Base-by-base conservation (phyloP, 768 basidiomycete species). In the Sutorius australiensis region DNA sequence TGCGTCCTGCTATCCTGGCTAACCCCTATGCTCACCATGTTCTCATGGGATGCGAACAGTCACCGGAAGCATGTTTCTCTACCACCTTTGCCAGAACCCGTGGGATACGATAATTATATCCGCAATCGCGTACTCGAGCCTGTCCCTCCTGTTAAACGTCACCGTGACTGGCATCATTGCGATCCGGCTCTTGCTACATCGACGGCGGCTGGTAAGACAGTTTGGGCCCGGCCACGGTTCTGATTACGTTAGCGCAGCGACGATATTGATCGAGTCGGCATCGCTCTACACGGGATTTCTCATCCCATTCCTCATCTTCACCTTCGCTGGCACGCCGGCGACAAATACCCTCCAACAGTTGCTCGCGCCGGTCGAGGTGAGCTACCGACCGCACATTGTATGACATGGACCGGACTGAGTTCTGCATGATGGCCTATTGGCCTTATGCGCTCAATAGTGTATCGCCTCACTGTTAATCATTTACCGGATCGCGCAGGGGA, bases 331-430 rank as follows among this genome's bases (percentile, higher is more conserved):
- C 17, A 32, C 58, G 10, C 1, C 45, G 10, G 36, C 31, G 16
- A 42, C 46, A 8, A 61, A 57, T 34, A 12, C 38, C 19, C 53
- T 62, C 17, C 58, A 61, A 45, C 61, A 62, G 36, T 27, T 36
- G 14, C 36, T 50, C n/a, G 61, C 62, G n/a, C 61, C 63, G 17
- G 43, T 62, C 42, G 38, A 62, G 55, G 61, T 57, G 17, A 54
- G 57, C 28, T 13, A 7, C 16, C 24, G 12, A 11, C 24, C 8
- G 21, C 31, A 19, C 24, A 8, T 48, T 47, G 41, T 13, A 12
- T 21, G 36, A 7, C 14, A 5, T 28, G 17, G 17, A 24, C 0
- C 3, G 16, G 32, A 33, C 38, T 46, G 28, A 51, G 19, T 21
- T 30, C 42, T 37, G 16, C 46, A 19, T 31, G 12, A 50, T 9